Percentiles rank a stretch among this genome's conserved stretches.
phyloP scores from a whole-genome alignment of 768 basidiomycete species.

The Tylopilus rubrobrunneus region DNA sequence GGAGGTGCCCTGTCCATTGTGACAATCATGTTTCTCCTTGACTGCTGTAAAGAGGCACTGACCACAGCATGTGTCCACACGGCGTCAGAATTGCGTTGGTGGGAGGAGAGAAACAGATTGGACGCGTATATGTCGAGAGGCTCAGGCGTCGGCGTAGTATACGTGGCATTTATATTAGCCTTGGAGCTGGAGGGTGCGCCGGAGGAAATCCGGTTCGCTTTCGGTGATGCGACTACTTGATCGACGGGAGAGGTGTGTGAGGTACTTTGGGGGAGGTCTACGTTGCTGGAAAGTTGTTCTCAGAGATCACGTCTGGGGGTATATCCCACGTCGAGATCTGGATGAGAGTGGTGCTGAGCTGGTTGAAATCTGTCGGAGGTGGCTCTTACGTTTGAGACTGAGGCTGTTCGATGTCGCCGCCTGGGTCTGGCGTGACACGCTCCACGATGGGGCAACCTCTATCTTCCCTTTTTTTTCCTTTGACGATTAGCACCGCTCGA shows the following conservation, averaged over 20 bases:
- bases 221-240: neutral
- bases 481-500: too few species aligned
- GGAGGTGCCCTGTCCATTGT: conserved; percentile 30
- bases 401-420: neutral
- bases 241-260: too few species aligned
- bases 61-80: conserved; percentile 80
- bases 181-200: neutral
- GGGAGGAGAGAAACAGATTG: conserved; percentile 76
- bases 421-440: too few species aligned
- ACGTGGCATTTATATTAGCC: neutral
- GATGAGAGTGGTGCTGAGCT: neutral
- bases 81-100: conserved; percentile 74
- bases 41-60: conserved; percentile 72
- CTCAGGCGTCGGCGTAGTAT: conserved; percentile 9
- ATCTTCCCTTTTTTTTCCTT: too few species aligned
- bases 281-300: too few species aligned
- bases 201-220: neutral
- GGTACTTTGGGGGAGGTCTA: too few species aligned
- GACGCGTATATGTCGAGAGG: conserved; percentile 64
- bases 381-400: neutral
- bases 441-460: too few species aligned
- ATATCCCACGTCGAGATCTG: conserved; percentile 25
- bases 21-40: conserved; percentile 44
- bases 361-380: neutral
- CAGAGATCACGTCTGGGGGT: neutral